Conservation (phyloP, 179 eudicot genomes). For the Silene vulgaris region DNA sequence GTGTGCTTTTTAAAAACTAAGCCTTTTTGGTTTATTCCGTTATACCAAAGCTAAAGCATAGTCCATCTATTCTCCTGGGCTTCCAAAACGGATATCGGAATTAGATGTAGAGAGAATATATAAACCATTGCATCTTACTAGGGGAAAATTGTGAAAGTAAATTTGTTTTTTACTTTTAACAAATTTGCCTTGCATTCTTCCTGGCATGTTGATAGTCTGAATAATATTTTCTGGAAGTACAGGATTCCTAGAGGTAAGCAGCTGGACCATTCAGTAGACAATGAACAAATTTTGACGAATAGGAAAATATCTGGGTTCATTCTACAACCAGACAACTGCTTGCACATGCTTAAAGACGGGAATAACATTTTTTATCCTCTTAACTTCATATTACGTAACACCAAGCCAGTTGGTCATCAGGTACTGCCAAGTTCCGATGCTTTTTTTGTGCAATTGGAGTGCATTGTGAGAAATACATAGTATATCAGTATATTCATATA, state of each 20-base stretch:
- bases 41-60: too few species aligned
- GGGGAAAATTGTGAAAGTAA: neutral
- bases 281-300: constrained; percentile 36
- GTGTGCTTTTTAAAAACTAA: too few species aligned
- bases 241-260: constrained; percentile 40
- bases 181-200: neutral
- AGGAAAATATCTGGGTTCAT: constrained; percentile 49
- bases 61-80: neutral
- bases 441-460: neutral
- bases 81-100: neutral
- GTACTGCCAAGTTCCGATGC: constrained; percentile 27
- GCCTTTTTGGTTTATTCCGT: too few species aligned
- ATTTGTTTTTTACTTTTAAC: too few species aligned
- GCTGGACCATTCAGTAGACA: constrained; percentile 28
- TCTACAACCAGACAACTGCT: constrained; percentile 40
- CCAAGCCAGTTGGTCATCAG: constrained; percentile 85
- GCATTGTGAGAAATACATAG: neutral
- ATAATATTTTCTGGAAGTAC: constrained; percentile 7
- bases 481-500: constrained; percentile 7
- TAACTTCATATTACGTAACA: constrained; percentile 50
- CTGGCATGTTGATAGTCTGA: constrained; percentile 1
- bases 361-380: constrained; percentile 39
- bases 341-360: constrained; percentile 47
- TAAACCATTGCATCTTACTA: neutral
- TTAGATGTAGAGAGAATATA: neutral